These are phyloP conservation scores for Backusella australiensis DNA, from an alignment of 192 early-diverging fungal genomes.

Conservation along the genomic window DNA sequence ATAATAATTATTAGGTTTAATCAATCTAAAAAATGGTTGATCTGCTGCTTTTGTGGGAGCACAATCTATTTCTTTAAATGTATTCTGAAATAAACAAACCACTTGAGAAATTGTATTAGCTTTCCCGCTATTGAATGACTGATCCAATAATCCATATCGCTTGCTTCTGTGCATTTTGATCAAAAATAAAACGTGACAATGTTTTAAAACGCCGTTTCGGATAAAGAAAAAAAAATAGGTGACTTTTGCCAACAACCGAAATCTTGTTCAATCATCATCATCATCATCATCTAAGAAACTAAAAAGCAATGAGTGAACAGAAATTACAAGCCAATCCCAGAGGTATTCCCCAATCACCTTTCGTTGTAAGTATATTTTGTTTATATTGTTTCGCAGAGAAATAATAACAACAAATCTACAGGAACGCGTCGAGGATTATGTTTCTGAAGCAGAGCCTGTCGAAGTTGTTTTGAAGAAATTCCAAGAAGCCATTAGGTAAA, in stretches of 20 bases:
- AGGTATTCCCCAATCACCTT: slow-evolving; percentile 94
- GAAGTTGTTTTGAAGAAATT: slow-evolving; percentile 91
- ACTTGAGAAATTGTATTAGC: too few relatives aligned
- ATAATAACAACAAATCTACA: slow-evolving; percentile 20
- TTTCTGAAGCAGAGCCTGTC: slow-evolving; percentile 65
- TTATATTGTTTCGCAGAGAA: neutral
- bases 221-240: too few relatives aligned
- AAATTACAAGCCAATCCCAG: slow-evolving; percentile 82
- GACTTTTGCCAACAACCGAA: neutral
- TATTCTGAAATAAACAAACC: too few relatives aligned
- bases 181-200: too few relatives aligned
- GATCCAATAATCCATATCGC: too few relatives aligned
- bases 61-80: too few relatives aligned
- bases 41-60: too few relatives aligned
- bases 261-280: neutral
- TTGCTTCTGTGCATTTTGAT: too few relatives aligned
- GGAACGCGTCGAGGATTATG: slow-evolving; percentile 89
- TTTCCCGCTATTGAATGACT: too few relatives aligned
- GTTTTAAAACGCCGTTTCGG: too few relatives aligned
- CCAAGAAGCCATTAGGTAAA: slow-evolving; percentile 81
- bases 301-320: slow-evolving; percentile 9
- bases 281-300: neutral
- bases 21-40: too few relatives aligned
- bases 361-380: slow-evolving; percentile 63
- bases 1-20: too few relatives aligned